Percentiles rank a stretch among this genome's conserved stretches.
Conservation (phyloP, 495 filamentous ascomycete genomes). For the Daldinia grandis region DNA sequence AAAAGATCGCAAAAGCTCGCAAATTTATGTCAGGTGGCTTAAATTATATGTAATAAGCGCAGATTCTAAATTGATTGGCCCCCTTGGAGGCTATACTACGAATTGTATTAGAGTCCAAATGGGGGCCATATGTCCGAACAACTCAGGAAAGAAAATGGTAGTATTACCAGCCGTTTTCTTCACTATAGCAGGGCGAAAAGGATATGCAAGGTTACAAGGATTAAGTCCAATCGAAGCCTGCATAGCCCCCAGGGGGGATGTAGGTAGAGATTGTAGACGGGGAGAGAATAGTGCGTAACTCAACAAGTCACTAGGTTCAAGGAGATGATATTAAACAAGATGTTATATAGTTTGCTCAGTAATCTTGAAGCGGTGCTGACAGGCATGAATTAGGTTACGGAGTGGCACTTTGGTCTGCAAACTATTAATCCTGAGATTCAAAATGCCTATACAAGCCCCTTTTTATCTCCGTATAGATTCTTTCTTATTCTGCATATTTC, state of each 20-base stretch:
- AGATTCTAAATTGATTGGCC: not conserved
- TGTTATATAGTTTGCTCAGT: not conserved
- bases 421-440: not conserved
- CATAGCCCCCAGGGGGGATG: not conserved
- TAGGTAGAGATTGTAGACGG: not conserved
- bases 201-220: not conserved
- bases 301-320: not conserved
- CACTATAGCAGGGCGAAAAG: conserved; percentile 17
- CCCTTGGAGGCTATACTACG: conserved; percentile 3
- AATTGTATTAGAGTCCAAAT: not conserved
- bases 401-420: not conserved
- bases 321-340: not conserved
- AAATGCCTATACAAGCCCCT: conserved; percentile 3
- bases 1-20: not conserved
- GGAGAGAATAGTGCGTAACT: not conserved
- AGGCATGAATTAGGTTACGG: not conserved
- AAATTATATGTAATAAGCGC: conserved; percentile 4
- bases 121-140: not conserved
- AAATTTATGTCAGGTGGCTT: conserved; percentile 10
- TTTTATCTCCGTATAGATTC: not conserved
- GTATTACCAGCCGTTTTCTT: not conserved
- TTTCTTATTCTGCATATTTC: conserved; percentile 1
- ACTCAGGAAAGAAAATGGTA: not conserved
- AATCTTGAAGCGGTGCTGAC: not conserved
- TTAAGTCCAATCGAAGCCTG: not conserved